Evolutionary conservation across 257 asterid genomes (phyloP).

Genomic region (Plantago elongata): DNA sequence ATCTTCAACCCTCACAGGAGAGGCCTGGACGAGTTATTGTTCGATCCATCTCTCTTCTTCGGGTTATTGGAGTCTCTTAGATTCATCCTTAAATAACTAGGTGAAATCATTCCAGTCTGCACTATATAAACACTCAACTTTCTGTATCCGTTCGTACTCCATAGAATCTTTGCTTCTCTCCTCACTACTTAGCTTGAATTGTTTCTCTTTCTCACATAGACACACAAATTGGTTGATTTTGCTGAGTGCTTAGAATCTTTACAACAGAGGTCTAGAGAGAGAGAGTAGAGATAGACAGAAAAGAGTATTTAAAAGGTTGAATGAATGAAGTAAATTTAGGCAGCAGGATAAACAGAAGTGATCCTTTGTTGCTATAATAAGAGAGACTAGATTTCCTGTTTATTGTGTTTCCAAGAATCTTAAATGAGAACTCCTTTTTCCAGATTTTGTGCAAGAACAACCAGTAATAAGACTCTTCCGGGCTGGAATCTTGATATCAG

Average conservation of each 20-base stretch:
- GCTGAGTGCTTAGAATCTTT: slow-evolving; percentile 1
- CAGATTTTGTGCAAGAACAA: too few species aligned
- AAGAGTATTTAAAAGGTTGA: too few species aligned
- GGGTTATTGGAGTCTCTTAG: slow-evolving; percentile 57
- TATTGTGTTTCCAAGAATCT: too few species aligned
- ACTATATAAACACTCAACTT: slow-evolving; percentile 43
- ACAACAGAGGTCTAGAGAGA: too few species aligned
- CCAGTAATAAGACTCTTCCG: too few species aligned
- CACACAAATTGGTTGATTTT: slow-evolving; percentile 4
- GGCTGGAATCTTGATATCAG: too few species aligned
- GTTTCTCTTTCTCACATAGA: slow-evolving; percentile 15
- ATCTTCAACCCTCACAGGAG: slow-evolving; percentile 78
- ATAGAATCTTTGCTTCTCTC: slow-evolving; percentile 32
- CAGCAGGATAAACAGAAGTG: background rate
- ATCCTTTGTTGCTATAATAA: background rate
- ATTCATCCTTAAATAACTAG: slow-evolving; percentile 89
- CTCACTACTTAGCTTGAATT: background rate
- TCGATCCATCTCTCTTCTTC: slow-evolving; percentile 77
- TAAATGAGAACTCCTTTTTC: too few species aligned
- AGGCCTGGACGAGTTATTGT: slow-evolving; percentile 82
- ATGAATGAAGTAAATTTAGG: too few species aligned
- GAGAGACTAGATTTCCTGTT: background rate
- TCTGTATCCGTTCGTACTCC: slow-evolving; percentile 99
- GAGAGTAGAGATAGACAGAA: background rate
- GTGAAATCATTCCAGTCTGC: slow-evolving; percentile 83